Evolutionary conservation across 1,139 yeast species (phyloP).

Genomic region (Zhuliangozyma blackwelliae): DNA sequence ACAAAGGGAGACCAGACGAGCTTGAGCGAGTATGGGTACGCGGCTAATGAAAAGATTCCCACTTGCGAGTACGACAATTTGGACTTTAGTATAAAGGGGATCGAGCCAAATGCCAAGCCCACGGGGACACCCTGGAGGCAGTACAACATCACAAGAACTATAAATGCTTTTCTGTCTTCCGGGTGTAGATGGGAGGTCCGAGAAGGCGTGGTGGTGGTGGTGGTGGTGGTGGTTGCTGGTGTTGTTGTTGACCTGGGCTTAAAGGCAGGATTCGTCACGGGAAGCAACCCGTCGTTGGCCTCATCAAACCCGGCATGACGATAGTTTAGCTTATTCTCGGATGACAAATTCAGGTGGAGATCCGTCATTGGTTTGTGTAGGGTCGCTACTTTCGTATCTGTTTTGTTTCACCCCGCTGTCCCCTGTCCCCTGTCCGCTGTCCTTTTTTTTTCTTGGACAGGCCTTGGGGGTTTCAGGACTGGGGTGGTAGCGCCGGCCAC

Average conservation of each 20-base stretch:
- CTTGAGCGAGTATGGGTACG: constrained; percentile 91
- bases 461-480: too few relatives aligned
- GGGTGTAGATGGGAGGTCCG: constrained; percentile 20
- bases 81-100: constrained; percentile 87
- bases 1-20: constrained; percentile 95
- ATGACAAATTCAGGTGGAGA: constrained; percentile 3
- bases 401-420: too few relatives aligned
- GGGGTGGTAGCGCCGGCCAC: too few relatives aligned
- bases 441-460: too few relatives aligned
- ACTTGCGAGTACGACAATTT: constrained; percentile 83
- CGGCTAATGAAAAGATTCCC: constrained; percentile 85
- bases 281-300: constrained; percentile 35
- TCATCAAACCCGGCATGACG: constrained; percentile 23
- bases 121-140: constrained; percentile 92
- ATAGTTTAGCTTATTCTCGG: constrained; percentile 15
- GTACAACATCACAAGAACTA: constrained; percentile 66
- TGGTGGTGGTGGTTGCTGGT: constrained; percentile 1
- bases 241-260: constrained; percentile 2
- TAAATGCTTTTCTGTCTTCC: constrained; percentile 66
- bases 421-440: too few relatives aligned
- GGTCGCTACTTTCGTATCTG: too few relatives aligned
- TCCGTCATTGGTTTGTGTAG: too few relatives aligned
- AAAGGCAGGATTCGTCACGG: constrained; percentile 15
- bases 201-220: neutral
- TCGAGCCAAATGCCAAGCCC: constrained; percentile 91